These are phyloP conservation scores for Microstegium vimineum DNA, from an alignment of 176 grass and related monocot species.

Conservation along the genomic window DNA sequence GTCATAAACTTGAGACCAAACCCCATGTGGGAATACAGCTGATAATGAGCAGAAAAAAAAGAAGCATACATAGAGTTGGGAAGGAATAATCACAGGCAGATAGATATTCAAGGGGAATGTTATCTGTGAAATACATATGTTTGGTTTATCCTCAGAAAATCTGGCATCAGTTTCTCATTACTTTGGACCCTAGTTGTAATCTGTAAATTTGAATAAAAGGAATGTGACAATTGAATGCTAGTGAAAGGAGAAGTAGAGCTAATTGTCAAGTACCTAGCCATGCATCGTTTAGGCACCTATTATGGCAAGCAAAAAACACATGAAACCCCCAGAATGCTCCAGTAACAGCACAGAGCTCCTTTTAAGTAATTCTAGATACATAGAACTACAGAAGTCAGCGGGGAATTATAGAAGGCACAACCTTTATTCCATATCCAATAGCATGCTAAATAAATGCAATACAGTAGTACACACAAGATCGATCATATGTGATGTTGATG, in stretches of 20 bases:
- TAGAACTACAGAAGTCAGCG: not conserved
- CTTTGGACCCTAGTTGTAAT: not conserved
- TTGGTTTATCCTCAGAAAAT: not conserved
- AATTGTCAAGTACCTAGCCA: not conserved
- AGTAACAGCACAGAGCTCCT: not conserved
- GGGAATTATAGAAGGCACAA: not conserved
- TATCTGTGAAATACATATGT: not conserved
- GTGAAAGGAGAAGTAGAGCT: not conserved
- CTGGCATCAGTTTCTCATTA: not conserved
- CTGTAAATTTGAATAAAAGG: not conserved
- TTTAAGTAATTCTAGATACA: not conserved
- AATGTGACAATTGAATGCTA: not conserved
- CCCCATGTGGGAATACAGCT: not conserved
- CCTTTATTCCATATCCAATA: not conserved
- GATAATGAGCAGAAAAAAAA: not conserved
- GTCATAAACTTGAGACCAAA: not conserved
- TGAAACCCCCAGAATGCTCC: not conserved
- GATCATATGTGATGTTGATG: not conserved
- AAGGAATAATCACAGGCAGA: not conserved
- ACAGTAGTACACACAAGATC: not conserved
- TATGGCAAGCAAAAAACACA: not conserved
- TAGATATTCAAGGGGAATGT: not conserved
- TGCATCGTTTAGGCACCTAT: not conserved
- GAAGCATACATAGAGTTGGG: not conserved
- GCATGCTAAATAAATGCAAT: not conserved